Conservation (phyloP, 257 asterid genomes). For the Ballota nigra region DNA sequence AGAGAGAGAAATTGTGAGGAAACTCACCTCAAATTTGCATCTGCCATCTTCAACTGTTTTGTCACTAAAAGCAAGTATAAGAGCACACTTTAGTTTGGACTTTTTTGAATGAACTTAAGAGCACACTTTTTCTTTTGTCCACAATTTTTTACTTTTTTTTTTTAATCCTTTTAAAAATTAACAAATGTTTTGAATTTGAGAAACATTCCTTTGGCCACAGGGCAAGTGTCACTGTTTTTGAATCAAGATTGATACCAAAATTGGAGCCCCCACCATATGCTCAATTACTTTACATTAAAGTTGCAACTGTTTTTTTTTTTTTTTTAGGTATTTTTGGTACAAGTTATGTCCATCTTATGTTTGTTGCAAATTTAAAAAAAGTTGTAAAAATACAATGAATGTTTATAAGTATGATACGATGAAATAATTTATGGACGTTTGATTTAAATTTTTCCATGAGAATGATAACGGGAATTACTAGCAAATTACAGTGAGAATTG, state of each 20-base stretch:
- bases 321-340: too few species aligned
- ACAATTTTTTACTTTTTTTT: neutral
- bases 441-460: too few species aligned
- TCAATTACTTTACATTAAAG: too few species aligned
- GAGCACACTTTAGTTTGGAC: too few species aligned
- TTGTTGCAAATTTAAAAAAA: too few species aligned
- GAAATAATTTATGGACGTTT: too few species aligned
- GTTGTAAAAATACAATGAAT: too few species aligned
- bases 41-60: constrained; percentile 27
- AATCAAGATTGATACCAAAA: too few species aligned
- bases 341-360: neutral
- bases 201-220: neutral
- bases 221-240: neutral
- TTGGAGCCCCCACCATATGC: neutral
- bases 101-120: too few species aligned
- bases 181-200: neutral
- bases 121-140: neutral
- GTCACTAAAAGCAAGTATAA: neutral
- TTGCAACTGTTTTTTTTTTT: neutral
- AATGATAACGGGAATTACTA: too few species aligned
- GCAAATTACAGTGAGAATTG: too few species aligned
- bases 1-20: neutral
- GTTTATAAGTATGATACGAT: too few species aligned
- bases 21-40: constrained; percentile 26
- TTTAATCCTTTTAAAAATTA: neutral